Evolutionary conservation across 495 filamentous ascomycete genomes (phyloP).

Genomic region (Glonium stellatum): DNA sequence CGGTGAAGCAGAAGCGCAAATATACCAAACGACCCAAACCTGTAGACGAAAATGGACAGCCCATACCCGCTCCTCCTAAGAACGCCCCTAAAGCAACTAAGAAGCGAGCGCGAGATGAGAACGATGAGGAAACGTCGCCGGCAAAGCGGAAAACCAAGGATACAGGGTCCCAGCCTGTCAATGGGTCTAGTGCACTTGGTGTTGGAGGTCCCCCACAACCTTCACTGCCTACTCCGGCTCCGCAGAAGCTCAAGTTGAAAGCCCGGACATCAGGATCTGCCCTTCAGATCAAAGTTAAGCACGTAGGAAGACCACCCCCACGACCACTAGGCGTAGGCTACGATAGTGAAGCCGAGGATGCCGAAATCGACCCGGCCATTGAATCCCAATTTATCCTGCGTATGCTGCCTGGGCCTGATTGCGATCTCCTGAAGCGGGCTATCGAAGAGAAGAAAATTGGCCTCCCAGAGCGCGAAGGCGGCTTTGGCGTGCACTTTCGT

Average conservation of each 20-base stretch:
- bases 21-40: constrained; percentile 32
- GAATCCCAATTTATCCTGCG: constrained; percentile 85
- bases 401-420: constrained; percentile 77
- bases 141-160: constrained; percentile 24
- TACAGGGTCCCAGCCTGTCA: not conserved
- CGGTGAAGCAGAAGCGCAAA: constrained; percentile 30
- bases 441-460: constrained; percentile 70
- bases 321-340: constrained; percentile 77
- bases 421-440: constrained; percentile 66
- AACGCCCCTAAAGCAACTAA: constrained; percentile 38
- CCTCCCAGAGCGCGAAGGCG: constrained; percentile 49
- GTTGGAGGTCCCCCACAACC: too few relatives aligned
- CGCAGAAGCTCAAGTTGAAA: constrained; percentile 26
- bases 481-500: constrained; percentile 66
- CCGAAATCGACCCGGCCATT: constrained; percentile 75
- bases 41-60: constrained; percentile 23
- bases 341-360: constrained; percentile 92
- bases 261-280: not conserved
- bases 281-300: constrained; percentile 45
- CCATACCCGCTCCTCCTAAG: constrained; percentile 34
- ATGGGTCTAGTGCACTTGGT: too few relatives aligned
- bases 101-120: constrained; percentile 41
- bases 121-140: constrained; percentile 35
- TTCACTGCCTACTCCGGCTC: not conserved
- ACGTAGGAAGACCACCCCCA: constrained; percentile 54